phyloP scores from a whole-genome alignment of 768 basidiomycete genomes.

The Suillus subalutaceus region DNA sequence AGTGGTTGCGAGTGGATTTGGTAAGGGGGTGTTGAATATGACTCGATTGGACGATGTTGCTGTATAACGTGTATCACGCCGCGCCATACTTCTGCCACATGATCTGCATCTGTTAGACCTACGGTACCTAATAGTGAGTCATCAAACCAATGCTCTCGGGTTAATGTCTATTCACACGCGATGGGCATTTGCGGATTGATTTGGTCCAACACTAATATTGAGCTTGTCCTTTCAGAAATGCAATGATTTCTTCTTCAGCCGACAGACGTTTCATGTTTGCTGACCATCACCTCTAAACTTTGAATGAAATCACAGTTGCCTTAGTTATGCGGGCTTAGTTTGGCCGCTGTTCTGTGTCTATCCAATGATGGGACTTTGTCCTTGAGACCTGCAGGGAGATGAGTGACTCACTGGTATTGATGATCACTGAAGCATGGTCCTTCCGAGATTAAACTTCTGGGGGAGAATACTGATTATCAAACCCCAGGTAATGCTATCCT shows the following conservation, averaged over 20 bases:
- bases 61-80: constrained; percentile 13
- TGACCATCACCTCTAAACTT: not conserved
- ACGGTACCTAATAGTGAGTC: not conserved
- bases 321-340: not conserved
- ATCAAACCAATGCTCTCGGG: not conserved
- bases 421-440: not conserved
- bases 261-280: not conserved
- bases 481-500: not conserved
- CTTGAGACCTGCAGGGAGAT: not conserved
- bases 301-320: not conserved
- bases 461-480: not conserved
- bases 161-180: not conserved
- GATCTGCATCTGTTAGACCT: not conserved
- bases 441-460: not conserved
- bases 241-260: not conserved
- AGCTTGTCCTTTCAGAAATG: not conserved
- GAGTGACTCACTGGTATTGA: not conserved
- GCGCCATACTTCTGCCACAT: not conserved
- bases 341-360: not conserved
- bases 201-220: not conserved
- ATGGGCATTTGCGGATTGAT: not conserved
- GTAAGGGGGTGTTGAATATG: constrained; percentile 59
- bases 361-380: not conserved
- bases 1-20: constrained; percentile 71
- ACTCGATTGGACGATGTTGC: constrained; percentile 28